A percentile compares a stretch with the other conserved stretches of the same genome.
These are phyloP conservation scores for Cladophialophora carrionii DNA, from an alignment of 2,329 filamentous ascomycete genomes.

Conservation along the genomic window DNA sequence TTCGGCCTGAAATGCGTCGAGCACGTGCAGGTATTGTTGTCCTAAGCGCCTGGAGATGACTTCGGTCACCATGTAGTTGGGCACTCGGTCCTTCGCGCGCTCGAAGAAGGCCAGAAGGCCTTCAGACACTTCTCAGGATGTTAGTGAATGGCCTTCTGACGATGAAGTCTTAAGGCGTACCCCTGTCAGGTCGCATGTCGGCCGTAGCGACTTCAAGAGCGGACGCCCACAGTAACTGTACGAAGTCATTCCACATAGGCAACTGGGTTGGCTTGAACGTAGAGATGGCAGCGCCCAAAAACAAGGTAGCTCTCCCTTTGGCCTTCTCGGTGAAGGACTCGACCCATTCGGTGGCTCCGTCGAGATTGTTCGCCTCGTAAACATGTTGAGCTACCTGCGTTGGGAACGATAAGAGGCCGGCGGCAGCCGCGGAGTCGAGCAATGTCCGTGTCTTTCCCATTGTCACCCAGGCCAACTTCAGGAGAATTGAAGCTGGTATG, in stretches of 20 bases:
- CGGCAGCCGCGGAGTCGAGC: slow-evolving; percentile 1
- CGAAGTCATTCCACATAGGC: slow-evolving; percentile 16
- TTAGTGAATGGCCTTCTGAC: not conserved
- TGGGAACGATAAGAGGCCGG: slow-evolving; percentile 3
- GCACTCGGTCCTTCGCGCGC: slow-evolving; percentile 3
- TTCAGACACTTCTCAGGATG: not conserved
- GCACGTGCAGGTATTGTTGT: slow-evolving; percentile 7
- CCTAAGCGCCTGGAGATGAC: slow-evolving; percentile 12
- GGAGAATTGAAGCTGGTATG: not conserved
- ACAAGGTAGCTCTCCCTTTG: slow-evolving; percentile 5
- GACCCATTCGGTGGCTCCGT: slow-evolving; percentile 1
- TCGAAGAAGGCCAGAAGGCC: slow-evolving; percentile 6
- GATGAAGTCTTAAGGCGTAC: not conserved
- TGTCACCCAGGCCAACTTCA: not conserved
- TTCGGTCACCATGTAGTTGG: slow-evolving; percentile 20
- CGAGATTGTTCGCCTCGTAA: slow-evolving; percentile 2
- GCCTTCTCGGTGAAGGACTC: slow-evolving; percentile 15
- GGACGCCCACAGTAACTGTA: slow-evolving; percentile 8
- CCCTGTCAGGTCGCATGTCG: slow-evolving; percentile 8
- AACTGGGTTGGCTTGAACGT: slow-evolving; percentile 12
- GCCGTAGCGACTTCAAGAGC: not conserved
- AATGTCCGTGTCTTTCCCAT: slow-evolving; percentile 3
- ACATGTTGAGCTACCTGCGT: not conserved
- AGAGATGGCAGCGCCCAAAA: slow-evolving; percentile 13
- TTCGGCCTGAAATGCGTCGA: slow-evolving; percentile 12